Percentiles rank a stretch among this genome's conserved stretches.
These are phyloP conservation scores for Acephala macrosclerotiorum DNA, from an alignment of 2,329 filamentous ascomycete genomes.

Conservation along the genomic window DNA sequence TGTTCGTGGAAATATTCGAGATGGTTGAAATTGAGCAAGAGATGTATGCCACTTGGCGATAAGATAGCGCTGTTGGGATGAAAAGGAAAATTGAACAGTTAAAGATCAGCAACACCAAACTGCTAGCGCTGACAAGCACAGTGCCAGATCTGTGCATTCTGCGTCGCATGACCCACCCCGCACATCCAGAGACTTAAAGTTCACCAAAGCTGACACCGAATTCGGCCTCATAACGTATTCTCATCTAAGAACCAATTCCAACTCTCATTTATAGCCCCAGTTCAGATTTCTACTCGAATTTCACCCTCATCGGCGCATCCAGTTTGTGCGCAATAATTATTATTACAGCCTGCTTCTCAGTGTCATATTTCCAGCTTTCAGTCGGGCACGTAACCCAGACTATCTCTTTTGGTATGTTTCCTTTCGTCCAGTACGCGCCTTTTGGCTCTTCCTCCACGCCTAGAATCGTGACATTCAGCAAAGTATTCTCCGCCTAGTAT, in stretches of 20 bases:
- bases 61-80: not conserved
- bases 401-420: not conserved
- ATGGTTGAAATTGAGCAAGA: not conserved
- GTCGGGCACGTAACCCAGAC: slow-evolving; percentile 18
- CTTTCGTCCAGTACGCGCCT: slow-evolving; percentile 9
- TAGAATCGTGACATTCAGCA: slow-evolving; percentile 53
- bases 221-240: not conserved
- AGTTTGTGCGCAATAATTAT: slow-evolving; percentile 16
- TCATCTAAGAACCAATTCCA: too few species aligned
- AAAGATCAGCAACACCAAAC: not conserved
- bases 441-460: slow-evolving; percentile 39
- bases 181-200: not conserved
- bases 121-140: too few species aligned
- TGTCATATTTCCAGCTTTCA: slow-evolving; percentile 17
- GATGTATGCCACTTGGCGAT: not conserved
- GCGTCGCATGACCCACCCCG: not conserved
- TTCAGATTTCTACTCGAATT: too few species aligned
- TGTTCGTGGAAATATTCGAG: not conserved
- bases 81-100: not conserved
- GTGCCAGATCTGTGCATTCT: too few species aligned
- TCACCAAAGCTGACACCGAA: not conserved
- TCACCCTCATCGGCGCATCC: slow-evolving; percentile 18
- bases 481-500: slow-evolving; percentile 47
- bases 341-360: slow-evolving; percentile 11
- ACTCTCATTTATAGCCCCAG: not conserved